Percentiles rank a stretch among this genome's conserved stretches.
Evolutionary conservation across 2,329 filamentous ascomycete species (phyloP).

Genomic region (Cercospora nicotianae): DNA sequence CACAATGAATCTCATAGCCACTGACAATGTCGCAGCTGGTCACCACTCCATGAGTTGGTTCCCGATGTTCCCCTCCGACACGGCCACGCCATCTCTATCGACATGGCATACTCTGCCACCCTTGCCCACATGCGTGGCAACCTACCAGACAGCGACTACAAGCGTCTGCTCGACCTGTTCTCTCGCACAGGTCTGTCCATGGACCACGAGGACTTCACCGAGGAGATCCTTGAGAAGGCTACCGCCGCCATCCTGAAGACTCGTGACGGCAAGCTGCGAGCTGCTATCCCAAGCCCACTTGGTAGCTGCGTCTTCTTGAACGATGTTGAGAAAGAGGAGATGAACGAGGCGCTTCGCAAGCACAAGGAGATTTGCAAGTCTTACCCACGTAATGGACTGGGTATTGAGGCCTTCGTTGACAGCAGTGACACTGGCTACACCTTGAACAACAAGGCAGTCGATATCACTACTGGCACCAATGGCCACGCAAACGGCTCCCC

Average conservation of each 20-base stretch:
- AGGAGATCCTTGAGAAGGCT: constrained; percentile 63
- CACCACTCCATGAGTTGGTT: constrained; percentile 68
- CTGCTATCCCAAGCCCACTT: constrained; percentile 67
- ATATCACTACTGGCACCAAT: constrained; percentile 33
- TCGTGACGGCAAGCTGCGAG: constrained; percentile 65
- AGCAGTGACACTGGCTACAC: constrained; percentile 66
- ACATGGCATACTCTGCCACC: constrained; percentile 74
- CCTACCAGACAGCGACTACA: constrained; percentile 61
- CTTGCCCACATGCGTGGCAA: constrained; percentile 64
- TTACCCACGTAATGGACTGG: constrained; percentile 64
- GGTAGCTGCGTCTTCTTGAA: constrained; percentile 69
- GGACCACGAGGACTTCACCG: constrained; percentile 68
- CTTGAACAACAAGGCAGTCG: constrained; percentile 46
- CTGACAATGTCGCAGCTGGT: constrained; percentile 54
- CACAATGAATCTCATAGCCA: neutral
- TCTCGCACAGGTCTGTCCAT: constrained; percentile 70
- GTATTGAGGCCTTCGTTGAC: constrained; percentile 69
- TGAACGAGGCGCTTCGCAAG: constrained; percentile 59
- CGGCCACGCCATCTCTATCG: constrained; percentile 72
- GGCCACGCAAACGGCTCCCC: constrained; percentile 6
- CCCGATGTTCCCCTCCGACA: constrained; percentile 68
- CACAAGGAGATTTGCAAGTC: constrained; percentile 65
- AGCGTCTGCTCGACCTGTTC: constrained; percentile 64
- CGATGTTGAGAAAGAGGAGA: constrained; percentile 62
- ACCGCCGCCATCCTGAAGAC: constrained; percentile 71